Conservation (phyloP, 2,329 filamentous ascomycete genomes). For the Corynespora cassiicola region DNA sequence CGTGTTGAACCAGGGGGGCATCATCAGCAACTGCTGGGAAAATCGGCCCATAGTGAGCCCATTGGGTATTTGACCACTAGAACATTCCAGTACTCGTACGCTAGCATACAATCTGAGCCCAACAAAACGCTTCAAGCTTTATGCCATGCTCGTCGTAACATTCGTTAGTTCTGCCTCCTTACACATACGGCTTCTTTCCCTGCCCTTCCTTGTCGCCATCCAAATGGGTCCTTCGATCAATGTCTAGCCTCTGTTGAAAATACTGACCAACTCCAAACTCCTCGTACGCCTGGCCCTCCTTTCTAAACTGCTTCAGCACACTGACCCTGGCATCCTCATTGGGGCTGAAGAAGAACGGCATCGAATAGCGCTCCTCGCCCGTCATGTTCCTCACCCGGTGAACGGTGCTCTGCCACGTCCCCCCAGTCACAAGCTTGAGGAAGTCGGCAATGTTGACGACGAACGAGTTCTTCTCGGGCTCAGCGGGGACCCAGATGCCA, state of each 20-base stretch:
- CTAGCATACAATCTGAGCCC: no score
- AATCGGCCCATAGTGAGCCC: no score
- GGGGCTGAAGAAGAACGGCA: conserved; percentile 50
- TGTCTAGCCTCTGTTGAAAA: conserved; percentile 37
- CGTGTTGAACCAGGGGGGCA: no score
- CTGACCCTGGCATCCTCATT: conserved; percentile 41
- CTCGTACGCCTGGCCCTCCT: conserved; percentile 29
- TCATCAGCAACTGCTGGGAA: no score
- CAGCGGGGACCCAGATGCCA: conserved; percentile 49
- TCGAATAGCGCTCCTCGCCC: conserved; percentile 46
- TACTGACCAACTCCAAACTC: conserved; percentile 41
- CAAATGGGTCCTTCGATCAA: conserved; percentile 41
- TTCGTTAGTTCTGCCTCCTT: no score
- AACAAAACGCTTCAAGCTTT: no score
- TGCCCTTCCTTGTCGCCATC: conserved; percentile 14
- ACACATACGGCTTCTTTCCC: conserved; percentile 6
- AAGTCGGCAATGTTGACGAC: conserved; percentile 53
- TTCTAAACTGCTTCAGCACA: conserved; percentile 36
- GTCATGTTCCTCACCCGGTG: conserved; percentile 49
- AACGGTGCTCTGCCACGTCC: conserved; percentile 48
- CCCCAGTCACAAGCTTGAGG: conserved; percentile 50
- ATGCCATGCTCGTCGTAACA: no score
- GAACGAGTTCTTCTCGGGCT: conserved; percentile 42
- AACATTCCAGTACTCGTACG: no score
- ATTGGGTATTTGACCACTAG: no score